Evolutionary conservation across 2,329 filamentous ascomycete species (phyloP), one percentile per base, ranked within the genome.

Genomic region (Epichloe coenophiala): DNA sequence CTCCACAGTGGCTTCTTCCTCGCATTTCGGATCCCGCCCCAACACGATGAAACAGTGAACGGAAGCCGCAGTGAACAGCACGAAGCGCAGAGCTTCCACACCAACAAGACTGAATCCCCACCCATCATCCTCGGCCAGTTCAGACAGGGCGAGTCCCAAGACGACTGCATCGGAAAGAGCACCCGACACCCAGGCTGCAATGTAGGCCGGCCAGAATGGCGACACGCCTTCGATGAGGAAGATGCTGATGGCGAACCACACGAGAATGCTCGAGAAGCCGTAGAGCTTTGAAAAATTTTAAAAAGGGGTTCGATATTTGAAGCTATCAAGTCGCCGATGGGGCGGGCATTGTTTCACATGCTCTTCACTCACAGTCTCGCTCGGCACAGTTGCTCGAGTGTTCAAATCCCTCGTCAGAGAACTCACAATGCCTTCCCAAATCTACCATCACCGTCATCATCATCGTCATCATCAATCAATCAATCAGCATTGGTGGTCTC

Each of bases 181-280:
- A 8, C 51, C 53, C 7, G 41, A 41, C 3, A 35, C 37, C 53
- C 53, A 54, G 2, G 51, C 51, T 5, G 47, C 27, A 4, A 54
- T 17, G 42, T 54, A 51, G 36, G 53, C 51, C 5, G 53, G 53
- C 53, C 51, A 54, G 17, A 40, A 51, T 2, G 53, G 53, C 21
- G 45, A 45, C 8, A 36, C 45, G 8, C 45, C 49, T 43, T 54
- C 53, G 21, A 49, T 31, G 4, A 54, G 51, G 21, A 48, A 44
- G 41, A 54, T 15, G 51, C 53, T 48, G 15, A 54, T 43, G 4
- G 33, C 43, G 4, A 48, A 45, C 53, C 53, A 54, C 7, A 49
- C n/a, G 13, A 54, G 48, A 1, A 54, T 51, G 2, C 47, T 37
- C 8, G 51, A 43, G 39, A 53, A 43, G 7, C 40, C 44, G 35